Evolutionary conservation across 768 basidiomycete genomes (phyloP), one percentile per base, ranked within the genome.

Genomic region (Collybia sordida): DNA sequence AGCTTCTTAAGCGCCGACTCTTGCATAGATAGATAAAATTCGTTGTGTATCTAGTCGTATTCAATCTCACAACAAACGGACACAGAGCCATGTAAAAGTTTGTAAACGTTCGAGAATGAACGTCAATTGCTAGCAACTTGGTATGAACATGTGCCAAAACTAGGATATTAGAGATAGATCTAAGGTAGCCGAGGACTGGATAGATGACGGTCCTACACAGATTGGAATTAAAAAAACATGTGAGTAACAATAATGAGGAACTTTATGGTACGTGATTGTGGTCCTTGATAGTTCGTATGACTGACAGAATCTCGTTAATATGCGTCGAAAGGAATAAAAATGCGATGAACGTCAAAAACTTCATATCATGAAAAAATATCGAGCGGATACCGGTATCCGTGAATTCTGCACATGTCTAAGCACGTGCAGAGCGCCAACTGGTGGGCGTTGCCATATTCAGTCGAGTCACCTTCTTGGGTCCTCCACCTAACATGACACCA

Each of bases 401-500:
- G 11, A 31, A 12, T 31, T 31, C 11, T 31, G 31, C 31, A 6
- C 51, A 56, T 55, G 56, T 62, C 59, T 70, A 77, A 63, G 72
- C 74, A 64, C 82, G 79, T 64, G 68, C 55, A 58, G 76, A 64
- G 66, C 84, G 82, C 85, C 86, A 86, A 79, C 66, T 78, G 70
- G 64, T 60, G 52, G 65, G 61, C 58, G 56, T 64, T 56, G 51
- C 63, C 46, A 50, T 68, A 60, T 63, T 62, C 61, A 59, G 59
- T 51, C 55, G 69, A 63, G 45, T 64, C 51, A 49, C 53, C 21
- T 37, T 47, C 17, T 46, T 53, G 9, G 61, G 42, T 53, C 62
- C 73, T 42, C 73, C 75, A 43, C 88, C 89, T 53, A 92, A 86
- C 90, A 92, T 92, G 57, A 91, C 89, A 55, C 89, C 90, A 49